These are phyloP conservation scores for Artemisia argyi DNA, from an alignment of 129 eudicot genomes.

Conservation along the genomic window DNA sequence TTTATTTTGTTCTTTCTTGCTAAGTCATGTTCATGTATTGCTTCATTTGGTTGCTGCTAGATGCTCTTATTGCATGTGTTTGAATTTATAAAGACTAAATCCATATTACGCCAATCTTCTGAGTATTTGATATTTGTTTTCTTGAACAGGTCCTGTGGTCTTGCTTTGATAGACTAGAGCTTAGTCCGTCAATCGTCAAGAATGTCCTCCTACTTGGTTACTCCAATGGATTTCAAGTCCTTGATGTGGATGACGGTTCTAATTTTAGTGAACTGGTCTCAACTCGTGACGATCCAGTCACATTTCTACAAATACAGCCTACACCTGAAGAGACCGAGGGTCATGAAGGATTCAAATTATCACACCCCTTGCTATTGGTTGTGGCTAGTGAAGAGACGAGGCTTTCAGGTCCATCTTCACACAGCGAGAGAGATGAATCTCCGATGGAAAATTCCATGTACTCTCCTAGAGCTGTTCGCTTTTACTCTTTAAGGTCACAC, in stretches of 20 bases:
- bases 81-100: not conserved
- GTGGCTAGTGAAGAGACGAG: conserved; percentile 81
- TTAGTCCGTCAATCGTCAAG: conserved; percentile 50
- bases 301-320: conserved; percentile 90
- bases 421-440: conserved; percentile 62
- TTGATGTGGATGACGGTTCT: conserved; percentile 92
- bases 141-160: conserved; percentile 83
- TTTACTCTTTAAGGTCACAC: conserved; percentile 86
- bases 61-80: not conserved
- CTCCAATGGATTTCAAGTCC: conserved; percentile 90
- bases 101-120: conserved; percentile 7
- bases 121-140: not conserved
- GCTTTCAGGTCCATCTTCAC: conserved; percentile 34
- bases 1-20: not conserved
- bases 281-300: conserved; percentile 85
- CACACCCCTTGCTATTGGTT: conserved; percentile 88
- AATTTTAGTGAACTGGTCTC: conserved; percentile 81
- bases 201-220: conserved; percentile 89
- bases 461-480: conserved; percentile 78
- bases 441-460: conserved; percentile 43
- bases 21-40: not conserved
- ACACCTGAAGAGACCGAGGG: conserved; percentile 55
- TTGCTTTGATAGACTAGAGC: conserved; percentile 84
- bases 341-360: conserved; percentile 59
- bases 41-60: not conserved